Evolutionary conservation across 2,329 filamentous ascomycete genomes (phyloP), one percentile per base, ranked within the genome.

Genomic region (Sarocladium brachiariae): DNA sequence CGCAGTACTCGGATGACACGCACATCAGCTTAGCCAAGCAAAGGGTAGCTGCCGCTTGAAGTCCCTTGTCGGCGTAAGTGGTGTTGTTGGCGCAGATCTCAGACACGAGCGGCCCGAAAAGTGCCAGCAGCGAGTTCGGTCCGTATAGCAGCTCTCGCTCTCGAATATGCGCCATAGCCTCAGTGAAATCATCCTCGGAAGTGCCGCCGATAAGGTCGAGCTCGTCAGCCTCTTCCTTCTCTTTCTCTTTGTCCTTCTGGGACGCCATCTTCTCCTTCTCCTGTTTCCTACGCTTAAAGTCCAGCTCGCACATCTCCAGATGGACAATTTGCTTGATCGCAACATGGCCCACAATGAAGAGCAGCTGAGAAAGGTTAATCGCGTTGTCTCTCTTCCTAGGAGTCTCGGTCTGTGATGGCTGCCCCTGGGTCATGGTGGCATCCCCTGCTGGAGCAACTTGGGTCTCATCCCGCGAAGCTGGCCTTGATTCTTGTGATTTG

Each of bases 261-360:
- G 71, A 68, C 2, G 70, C 62, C 13, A 69, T 76, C 72, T 89
- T 91, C 62, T 93, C 88, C 59, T 90, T 89, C 53, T 93, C 89
- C 35, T 88, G 86, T 74, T 99, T 99, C 57, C 92, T 81, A 50
- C 92, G 87, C 74, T 99, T 99, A 69, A 99, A 99, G 67, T 99
- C 93, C 47, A 93, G 82, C 64, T 99, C 93, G 65, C 91, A 96
- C n/a, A 97, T 77, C 61, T 99, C 93, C 10, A 99, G 80, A 65
- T 99, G 93, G 1, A 99, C 95, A 59, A 99, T 99, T 64, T 99
- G 95, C 71, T 99, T 99, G 64, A 99, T 93, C 13, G 93, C 93
- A 45, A 97, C 87, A 62, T 99, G 93, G 0, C 93, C 93, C 25
- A 97, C 92, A 31, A 96, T 86, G 64, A 97, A 97, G 0, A 99